Percentiles rank a stretch among this genome's conserved stretches.
Evolutionary conservation across 192 early-diverging fungal genomes (phyloP).

Genomic region (Cetraspora pellucida): DNA sequence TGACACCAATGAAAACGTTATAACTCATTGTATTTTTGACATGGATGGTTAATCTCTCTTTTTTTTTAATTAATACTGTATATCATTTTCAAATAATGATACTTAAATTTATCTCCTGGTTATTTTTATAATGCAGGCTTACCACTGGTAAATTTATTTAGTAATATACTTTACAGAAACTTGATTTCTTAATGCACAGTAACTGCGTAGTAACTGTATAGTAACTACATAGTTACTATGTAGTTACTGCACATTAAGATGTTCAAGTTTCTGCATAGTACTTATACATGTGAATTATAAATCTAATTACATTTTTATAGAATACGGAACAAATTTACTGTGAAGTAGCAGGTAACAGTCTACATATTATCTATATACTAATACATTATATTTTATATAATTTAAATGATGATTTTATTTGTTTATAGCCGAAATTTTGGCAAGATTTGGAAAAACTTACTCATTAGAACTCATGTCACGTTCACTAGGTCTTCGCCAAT

Average conservation of each 20-base stretch:
- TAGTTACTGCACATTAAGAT: too few species aligned
- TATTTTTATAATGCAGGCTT: background rate
- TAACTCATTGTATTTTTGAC: conserved; percentile 26
- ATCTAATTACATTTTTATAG: background rate
- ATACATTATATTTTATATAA: background rate
- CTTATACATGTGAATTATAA: background rate
- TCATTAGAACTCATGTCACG: conserved; percentile 69
- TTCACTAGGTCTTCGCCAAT: conserved; percentile 69
- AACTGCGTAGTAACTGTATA: too few species aligned
- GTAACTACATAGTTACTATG: too few species aligned
- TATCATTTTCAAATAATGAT: too few species aligned
- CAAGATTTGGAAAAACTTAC: conserved; percentile 69
- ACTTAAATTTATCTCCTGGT: background rate
- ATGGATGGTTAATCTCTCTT: conserved; percentile 8
- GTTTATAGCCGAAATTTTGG: conserved; percentile 66
- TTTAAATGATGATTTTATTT: background rate
- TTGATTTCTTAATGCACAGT: too few species aligned
- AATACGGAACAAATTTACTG: background rate
- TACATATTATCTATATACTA: background rate
- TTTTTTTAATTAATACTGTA: background rate
- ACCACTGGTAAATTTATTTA: background rate
- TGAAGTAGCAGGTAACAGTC: background rate
- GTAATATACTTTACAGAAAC: background rate
- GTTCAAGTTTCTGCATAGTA: too few species aligned
- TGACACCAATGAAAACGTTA: background rate